These are phyloP conservation scores for Mycena maculata DNA, from an alignment of 768 basidiomycete genomes.

Conservation along the genomic window DNA sequence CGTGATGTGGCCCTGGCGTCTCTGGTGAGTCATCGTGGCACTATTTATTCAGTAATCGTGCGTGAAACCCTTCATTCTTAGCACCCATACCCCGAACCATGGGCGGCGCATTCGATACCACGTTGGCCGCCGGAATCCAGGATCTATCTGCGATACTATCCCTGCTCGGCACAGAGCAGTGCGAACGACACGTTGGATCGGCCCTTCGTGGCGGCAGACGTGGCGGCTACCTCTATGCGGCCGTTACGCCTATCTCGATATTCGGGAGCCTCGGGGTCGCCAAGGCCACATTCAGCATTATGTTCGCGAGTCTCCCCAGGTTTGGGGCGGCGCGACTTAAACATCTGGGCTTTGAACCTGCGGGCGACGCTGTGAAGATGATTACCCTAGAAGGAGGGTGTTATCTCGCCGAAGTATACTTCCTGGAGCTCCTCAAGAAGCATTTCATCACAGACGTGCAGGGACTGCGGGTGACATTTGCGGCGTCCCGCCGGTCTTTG, in stretches of 20 bases:
- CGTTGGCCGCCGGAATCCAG: slow-evolving; percentile 2
- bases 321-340: not conserved
- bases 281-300: slow-evolving; percentile 13
- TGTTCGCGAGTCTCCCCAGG: not conserved
- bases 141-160: slow-evolving; percentile 12
- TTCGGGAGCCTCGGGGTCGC: slow-evolving; percentile 9
- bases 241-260: slow-evolving; percentile 3
- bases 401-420: not conserved
- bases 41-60: too few species aligned
- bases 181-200: slow-evolving; percentile 7
- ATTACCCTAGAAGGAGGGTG: not conserved
- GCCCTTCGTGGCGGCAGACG: too few species aligned
- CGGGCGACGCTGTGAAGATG: slow-evolving; percentile 1
- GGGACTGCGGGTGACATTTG: too few species aligned
- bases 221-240: slow-evolving; percentile 10
- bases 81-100: too few species aligned
- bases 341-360: slow-evolving; percentile 1
- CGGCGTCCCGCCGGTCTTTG: too few species aligned
- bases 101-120: slow-evolving; percentile 12
- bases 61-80: too few species aligned
- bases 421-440: slow-evolving; percentile 4
- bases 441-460: not conserved
- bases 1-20: too few species aligned
- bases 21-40: too few species aligned
- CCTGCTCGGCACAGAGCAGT: slow-evolving; percentile 10